A percentile compares a stretch with the other conserved stretches of the same genome.
phyloP scores from a whole-genome alignment of 1,284 basidiomycete genomes.

The Rhizopogon parksii region DNA sequence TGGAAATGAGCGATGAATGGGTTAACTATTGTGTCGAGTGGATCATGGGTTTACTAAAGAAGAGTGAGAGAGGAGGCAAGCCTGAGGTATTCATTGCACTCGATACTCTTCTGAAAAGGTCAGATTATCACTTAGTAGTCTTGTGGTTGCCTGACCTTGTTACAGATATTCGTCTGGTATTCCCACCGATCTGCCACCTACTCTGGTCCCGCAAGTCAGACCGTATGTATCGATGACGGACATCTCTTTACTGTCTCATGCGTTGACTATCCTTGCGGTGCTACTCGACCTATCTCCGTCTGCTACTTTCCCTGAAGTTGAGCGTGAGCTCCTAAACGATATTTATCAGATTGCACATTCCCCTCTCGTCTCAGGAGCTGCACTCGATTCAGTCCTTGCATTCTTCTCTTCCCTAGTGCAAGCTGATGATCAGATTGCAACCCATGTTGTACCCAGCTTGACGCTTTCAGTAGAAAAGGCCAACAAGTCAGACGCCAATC shows the following conservation, averaged over 20 bases:
- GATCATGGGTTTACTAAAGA: slow-evolving; percentile 71
- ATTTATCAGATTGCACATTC: slow-evolving; percentile 73
- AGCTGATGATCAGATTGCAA: slow-evolving; percentile 75
- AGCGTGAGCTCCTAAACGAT: slow-evolving; percentile 59
- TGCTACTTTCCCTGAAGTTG: slow-evolving; percentile 64
- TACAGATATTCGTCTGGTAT: slow-evolving; percentile 59
- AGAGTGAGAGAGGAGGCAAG: slow-evolving; percentile 75
- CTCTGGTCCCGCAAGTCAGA: slow-evolving; percentile 68
- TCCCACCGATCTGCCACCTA: slow-evolving; percentile 53
- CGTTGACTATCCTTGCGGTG: slow-evolving; percentile 64
- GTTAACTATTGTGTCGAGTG: slow-evolving; percentile 74
- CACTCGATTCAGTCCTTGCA: slow-evolving; percentile 72
- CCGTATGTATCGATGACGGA: slow-evolving; percentile 68
- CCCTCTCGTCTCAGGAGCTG: slow-evolving; percentile 64
- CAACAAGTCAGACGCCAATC: slow-evolving; percentile 46
- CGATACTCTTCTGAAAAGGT: slow-evolving; percentile 68
- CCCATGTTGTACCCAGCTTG: slow-evolving; percentile 68
- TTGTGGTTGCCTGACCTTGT: slow-evolving; percentile 10
- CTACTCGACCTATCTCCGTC: slow-evolving; percentile 65
- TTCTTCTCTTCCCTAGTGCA: slow-evolving; percentile 82
- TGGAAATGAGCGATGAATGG: slow-evolving; percentile 69
- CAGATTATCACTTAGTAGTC: slow-evolving; percentile 13
- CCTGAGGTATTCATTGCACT: slow-evolving; percentile 77
- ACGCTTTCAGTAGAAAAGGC: slow-evolving; percentile 56
- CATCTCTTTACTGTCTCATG: slow-evolving; percentile 71